These are phyloP conservation scores for Heliamphora pulchella DNA, from an alignment of 179 eudicot genomes.

Conservation along the genomic window DNA sequence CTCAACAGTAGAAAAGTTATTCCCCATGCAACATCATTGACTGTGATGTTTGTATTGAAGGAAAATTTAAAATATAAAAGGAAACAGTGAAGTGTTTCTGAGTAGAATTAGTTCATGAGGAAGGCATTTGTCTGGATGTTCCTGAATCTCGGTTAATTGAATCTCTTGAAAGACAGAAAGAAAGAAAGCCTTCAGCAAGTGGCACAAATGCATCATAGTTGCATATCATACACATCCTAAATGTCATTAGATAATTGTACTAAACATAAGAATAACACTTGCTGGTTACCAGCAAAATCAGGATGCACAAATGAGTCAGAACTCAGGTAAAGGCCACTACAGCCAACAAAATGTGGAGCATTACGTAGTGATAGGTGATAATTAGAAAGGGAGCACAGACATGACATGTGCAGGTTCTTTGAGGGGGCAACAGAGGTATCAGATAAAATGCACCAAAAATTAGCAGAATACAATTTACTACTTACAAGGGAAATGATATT, in stretches of 20 bases:
- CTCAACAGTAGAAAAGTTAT: not conserved
- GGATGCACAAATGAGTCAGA: not conserved
- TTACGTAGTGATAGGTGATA: too few relatives aligned
- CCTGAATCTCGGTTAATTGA: not conserved
- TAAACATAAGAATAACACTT: not conserved
- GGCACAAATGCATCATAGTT: not conserved
- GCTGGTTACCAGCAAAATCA: not conserved
- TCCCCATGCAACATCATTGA: not conserved
- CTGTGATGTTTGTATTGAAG: not conserved
- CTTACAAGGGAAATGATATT: too few relatives aligned
- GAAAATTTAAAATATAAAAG: not conserved
- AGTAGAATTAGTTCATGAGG: conserved; percentile 13
- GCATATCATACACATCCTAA: not conserved
- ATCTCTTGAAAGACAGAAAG: too few relatives aligned
- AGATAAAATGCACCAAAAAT: too few relatives aligned
- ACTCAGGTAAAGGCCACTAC: not conserved
- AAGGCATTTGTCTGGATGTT: not conserved
- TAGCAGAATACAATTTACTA: too few relatives aligned
- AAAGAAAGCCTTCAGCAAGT: too few relatives aligned
- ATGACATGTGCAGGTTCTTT: too few relatives aligned
- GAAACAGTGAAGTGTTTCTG: not conserved
- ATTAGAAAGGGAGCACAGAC: too few relatives aligned
- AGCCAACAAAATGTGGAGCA: not conserved
- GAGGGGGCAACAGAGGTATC: too few relatives aligned
- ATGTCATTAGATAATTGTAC: not conserved